phyloP scores from a whole-genome alignment of 129 eudicot species.

The Sambucus nigra region DNA sequence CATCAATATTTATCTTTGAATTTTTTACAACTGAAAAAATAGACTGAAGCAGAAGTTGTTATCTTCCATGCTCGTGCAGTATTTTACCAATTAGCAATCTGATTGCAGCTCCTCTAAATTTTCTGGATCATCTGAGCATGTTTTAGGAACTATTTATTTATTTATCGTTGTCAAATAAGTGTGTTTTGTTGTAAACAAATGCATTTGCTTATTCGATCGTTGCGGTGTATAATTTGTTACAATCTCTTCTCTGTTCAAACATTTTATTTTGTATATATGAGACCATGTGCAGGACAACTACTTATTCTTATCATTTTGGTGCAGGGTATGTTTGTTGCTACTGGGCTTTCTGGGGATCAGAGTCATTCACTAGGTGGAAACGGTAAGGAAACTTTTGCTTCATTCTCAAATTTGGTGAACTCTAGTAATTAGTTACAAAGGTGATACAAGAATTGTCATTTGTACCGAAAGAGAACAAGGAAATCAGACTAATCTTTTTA shows the following conservation, averaged over 20 bases:
- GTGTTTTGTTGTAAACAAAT: no score
- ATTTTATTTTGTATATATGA: no score
- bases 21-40: no score
- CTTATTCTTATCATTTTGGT: not conserved
- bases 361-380: constrained; percentile 30
- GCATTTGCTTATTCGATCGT: not conserved
- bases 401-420: not conserved
- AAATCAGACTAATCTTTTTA: no score
- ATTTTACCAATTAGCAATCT: not conserved
- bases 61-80: not conserved
- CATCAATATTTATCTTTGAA: not conserved
- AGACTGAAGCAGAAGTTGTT: no score
- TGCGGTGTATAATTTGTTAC: no score
- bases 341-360: constrained; percentile 48
- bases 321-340: constrained; percentile 44
- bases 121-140: no score
- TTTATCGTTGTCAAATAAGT: no score
- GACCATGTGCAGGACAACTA: no score
- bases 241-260: no score
- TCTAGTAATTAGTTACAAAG: not conserved
- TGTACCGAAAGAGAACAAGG: no score
- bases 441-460: not conserved
- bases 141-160: no score
- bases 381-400: constrained; percentile 22
- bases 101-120: not conserved